Base-by-base conservation (phyloP, 2,329 filamentous ascomycete genomes). In the Alternaria gansuensis region DNA sequence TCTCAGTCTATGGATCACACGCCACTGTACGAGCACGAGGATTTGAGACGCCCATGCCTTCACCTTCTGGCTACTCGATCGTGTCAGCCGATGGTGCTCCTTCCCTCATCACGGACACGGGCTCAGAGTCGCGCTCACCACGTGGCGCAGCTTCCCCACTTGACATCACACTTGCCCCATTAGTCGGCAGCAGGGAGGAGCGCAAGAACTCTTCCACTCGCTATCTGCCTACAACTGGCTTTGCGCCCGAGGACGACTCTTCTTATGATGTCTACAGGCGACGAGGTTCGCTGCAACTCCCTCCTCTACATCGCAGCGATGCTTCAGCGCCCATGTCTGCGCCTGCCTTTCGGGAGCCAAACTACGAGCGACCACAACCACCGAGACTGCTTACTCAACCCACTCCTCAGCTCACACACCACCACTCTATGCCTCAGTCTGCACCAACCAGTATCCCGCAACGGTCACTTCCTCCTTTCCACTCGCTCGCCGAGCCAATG, bases 101-200 rank as follows among this genome's bases (percentile, higher is more conserved):
- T 6, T 90, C 89, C 1, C 82, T 92, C 62, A 82, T 91, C 49
- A 92, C 90, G 0, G 91, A 95, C 74, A 78, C 73, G 48, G 81
- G 80, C 21, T 82, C 81, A 26, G 77, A 80, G 60, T 79, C 80
- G 3, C 76, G 81, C 48, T 83, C 81, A 45, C 81, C 81, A 23
- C 77, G 78, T 51, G 76, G 78, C 54, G 78, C 78, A 26, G 74
- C 77, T n/a, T 82, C 80, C 3, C 79, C 78, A 14, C 77, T 82
- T n/a, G 80, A 83, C 62, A 77, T 81, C 33, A 74, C 73, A 11
- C 69, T 77, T 14, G 73, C 75, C 33, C 76, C 76, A 33, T 60
- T 78, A 13, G 71, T 77, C 2, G 75, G 75, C 26, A 65, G 67
- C 33, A 64, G 76, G n/a, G 71, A 72, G 8, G 75, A 78, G 67